Percentiles rank a stretch among this genome's conserved stretches.
phyloP scores from a whole-genome alignment of 257 asterid species.

The Nicotiana attenuata region DNA sequence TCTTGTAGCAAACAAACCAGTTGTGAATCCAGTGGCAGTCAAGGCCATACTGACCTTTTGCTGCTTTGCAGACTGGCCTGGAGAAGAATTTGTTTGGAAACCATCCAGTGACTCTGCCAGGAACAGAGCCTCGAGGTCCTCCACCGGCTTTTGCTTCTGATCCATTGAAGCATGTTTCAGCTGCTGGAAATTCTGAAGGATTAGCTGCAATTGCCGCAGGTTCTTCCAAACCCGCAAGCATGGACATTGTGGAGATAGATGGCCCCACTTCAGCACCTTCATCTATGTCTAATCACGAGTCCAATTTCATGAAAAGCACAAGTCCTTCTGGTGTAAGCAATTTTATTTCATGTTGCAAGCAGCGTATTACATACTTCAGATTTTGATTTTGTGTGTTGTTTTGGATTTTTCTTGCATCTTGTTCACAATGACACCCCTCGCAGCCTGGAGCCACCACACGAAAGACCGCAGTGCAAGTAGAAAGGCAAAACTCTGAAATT shows the following conservation, averaged over 20 bases:
- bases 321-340: slow-evolving; percentile 67
- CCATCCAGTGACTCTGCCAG: slow-evolving; percentile 65
- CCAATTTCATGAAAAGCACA: slow-evolving; percentile 46
- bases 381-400: neutral
- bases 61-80: slow-evolving; percentile 63
- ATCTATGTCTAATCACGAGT: slow-evolving; percentile 55
- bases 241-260: slow-evolving; percentile 59
- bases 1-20: neutral
- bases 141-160: slow-evolving; percentile 88
- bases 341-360: neutral
- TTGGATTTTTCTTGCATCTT: slow-evolving; percentile 11
- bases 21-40: neutral
- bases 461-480: slow-evolving; percentile 56
- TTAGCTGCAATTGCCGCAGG: slow-evolving; percentile 30
- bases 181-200: slow-evolving; percentile 34
- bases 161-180: slow-evolving; percentile 41
- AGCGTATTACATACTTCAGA: neutral
- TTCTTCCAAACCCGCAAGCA: slow-evolving; percentile 42
- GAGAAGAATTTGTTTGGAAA: slow-evolving; percentile 88
- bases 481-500: slow-evolving; percentile 73
- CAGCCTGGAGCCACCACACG: slow-evolving; percentile 91
- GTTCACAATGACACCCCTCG: neutral
- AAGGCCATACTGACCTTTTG: neutral
- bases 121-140: slow-evolving; percentile 59
- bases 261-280: slow-evolving; percentile 46